Conservation (phyloP, 257 asterid genomes). For the Scutellaria barbata region DNA sequence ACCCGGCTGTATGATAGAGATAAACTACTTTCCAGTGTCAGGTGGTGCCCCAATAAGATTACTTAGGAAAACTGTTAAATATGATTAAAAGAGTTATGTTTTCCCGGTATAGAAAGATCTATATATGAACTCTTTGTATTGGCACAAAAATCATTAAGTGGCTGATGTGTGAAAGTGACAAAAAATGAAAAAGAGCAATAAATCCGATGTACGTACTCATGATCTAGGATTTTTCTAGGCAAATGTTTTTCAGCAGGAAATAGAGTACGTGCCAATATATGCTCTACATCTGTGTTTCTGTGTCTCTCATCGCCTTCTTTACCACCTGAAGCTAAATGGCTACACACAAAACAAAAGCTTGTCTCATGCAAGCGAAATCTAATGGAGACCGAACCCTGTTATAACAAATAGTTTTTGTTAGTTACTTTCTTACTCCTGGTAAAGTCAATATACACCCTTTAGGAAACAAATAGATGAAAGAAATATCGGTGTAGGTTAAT, state of each 20-base stretch:
- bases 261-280: conserved; percentile 51
- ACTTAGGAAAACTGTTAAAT: conserved; percentile 25
- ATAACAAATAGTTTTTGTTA: conserved; percentile 33
- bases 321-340: conserved; percentile 67
- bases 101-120: conserved; percentile 17
- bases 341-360: conserved; percentile 66
- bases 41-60: conserved; percentile 13
- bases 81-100: neutral
- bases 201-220: conserved; percentile 51
- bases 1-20: conserved; percentile 50
- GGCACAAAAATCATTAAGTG: neutral
- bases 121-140: neutral
- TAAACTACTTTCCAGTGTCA: conserved; percentile 37
- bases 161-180: neutral
- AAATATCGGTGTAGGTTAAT: neutral
- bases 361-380: conserved; percentile 61
- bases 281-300: conserved; percentile 57
- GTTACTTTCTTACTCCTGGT: conserved; percentile 29
- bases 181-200: conserved; percentile 12
- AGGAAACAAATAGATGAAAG: neutral
- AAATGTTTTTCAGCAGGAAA: conserved; percentile 53
- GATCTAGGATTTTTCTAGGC: conserved; percentile 67
- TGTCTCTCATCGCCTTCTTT: conserved; percentile 59
- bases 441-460: neutral
- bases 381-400: conserved; percentile 69